Conservation (phyloP, 495 filamentous ascomycete species). For the Neurospora sp. region DNA sequence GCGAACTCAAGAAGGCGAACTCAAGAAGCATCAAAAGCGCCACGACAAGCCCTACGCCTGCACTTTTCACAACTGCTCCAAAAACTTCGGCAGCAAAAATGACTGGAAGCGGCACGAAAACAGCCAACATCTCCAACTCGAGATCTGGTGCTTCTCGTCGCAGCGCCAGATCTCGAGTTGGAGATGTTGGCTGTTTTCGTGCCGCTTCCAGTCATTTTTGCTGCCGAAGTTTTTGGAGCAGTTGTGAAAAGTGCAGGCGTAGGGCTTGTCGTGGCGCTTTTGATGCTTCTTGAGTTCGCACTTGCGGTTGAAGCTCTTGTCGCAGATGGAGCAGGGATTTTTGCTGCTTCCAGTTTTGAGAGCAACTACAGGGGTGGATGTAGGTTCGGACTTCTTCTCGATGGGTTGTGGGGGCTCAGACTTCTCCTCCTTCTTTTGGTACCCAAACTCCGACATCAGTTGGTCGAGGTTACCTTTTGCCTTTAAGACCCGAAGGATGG, state of each 20-base stretch:
- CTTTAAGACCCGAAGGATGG: constrained; percentile 5
- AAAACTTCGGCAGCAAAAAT: constrained; percentile 81
- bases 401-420: not conserved
- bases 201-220: constrained; percentile 95
- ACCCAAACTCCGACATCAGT: constrained; percentile 23
- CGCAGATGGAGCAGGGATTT: constrained; percentile 39
- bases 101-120: constrained; percentile 97
- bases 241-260: constrained; percentile 68
- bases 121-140: constrained; percentile 67
- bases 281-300: constrained; percentile 83
- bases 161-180: constrained; percentile 73
- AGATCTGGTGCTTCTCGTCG: constrained; percentile 37
- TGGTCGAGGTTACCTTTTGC: constrained; percentile 11
- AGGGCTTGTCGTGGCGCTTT: constrained; percentile 79
- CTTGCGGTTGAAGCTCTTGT: constrained; percentile 44
- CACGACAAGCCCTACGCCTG: constrained; percentile 84
- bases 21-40: constrained; percentile 85
- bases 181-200: constrained; percentile 82
- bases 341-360: constrained; percentile 23
- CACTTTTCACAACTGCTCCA: constrained; percentile 63
- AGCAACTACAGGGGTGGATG: constrained; percentile 1
- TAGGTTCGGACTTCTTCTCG: not conserved
- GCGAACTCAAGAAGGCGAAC: no score
- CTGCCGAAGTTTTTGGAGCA: constrained; percentile 78
- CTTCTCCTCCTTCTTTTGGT: constrained; percentile 14